Evolutionary conservation across 148 eudicot species (phyloP), one percentile per base, ranked within the genome.

Genomic region (Amaranthus hypochondriacus): DNA sequence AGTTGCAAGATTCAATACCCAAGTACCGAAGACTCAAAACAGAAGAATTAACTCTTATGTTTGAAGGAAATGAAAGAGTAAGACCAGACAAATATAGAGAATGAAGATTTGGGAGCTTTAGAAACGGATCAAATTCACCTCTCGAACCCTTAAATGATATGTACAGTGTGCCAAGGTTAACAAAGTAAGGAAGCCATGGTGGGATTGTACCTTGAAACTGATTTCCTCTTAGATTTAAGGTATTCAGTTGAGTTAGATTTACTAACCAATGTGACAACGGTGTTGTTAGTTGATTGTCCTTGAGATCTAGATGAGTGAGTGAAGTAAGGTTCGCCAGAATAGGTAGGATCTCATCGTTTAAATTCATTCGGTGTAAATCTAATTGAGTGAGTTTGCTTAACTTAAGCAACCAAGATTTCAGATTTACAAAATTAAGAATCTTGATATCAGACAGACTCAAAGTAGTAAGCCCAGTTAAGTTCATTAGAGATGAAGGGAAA

Each of bases 131-230:
- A 28, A 28, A 28, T 28, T 28, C 39, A 28, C 39, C 39, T 28
- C 39, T 28, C 39, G 39, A 28, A 28, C 39, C 39, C 39, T 28
- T 28, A 28, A 28, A 28, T 28, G 39, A 28, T 28, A 28, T 28
- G 39, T 28, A 28, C 39, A 28, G 39, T 28, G 39, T 28, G 39
- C 39, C 39, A 28, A 28, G 39, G 39, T 28, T 15, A 12, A 9
- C 12, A 3, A 72, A 67, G 18, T 50, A 48, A 60, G 9, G 14
- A 61, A 73, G 13, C 58, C 7, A 8, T 0, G 60, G 5, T 9
- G 56, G 75, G 4, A 73, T 15, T 39, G 68, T 44, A 63, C 77
- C 77, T n/a, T 53, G 48, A 4, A 74, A 28, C 2, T 65, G 51
- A 56, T 74, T 64, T 6, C 9, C 53, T 0, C 0, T 0, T 43